Conservation (phyloP, 2,329 filamentous ascomycete genomes). For the Fusarium newnesense region DNA sequence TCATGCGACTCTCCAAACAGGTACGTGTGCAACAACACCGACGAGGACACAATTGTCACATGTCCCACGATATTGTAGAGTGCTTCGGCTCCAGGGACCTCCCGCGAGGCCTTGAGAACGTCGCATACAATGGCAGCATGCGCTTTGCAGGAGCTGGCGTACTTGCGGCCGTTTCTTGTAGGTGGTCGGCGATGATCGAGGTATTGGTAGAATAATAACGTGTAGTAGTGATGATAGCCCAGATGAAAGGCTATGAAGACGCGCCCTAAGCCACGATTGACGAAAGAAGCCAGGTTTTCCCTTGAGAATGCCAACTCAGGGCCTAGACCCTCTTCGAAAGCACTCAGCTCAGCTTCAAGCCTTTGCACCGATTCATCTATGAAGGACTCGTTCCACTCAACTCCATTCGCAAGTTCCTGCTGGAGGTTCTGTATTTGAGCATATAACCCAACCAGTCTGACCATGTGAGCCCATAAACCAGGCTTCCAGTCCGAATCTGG, state of each 20-base stretch:
- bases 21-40: constrained; percentile 48
- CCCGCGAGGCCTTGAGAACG: constrained; percentile 42
- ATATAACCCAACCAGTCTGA: constrained; percentile 47
- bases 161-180: constrained; percentile 44
- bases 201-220: constrained; percentile 49
- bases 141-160: constrained; percentile 45
- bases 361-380: constrained; percentile 38
- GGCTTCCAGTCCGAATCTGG: constrained; percentile 36
- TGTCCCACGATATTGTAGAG: constrained; percentile 50
- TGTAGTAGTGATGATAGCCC: constrained; percentile 50
- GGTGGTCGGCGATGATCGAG: constrained; percentile 46
- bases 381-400: constrained; percentile 44
- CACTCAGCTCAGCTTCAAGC: constrained; percentile 34
- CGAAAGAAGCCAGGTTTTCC: constrained; percentile 43
- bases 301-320: constrained; percentile 34
- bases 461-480: constrained; percentile 49
- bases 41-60: constrained; percentile 50
- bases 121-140: constrained; percentile 47
- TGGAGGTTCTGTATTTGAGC: constrained; percentile 48
- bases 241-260: constrained; percentile 50
- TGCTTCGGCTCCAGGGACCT: constrained; percentile 40
- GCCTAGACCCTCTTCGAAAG: constrained; percentile 40
- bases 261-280: constrained; percentile 42
- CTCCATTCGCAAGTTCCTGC: constrained; percentile 41
- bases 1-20: constrained; percentile 48